Base-by-base conservation (phyloP, 768 basidiomycete species). In the Mycena indigotica region DNA sequence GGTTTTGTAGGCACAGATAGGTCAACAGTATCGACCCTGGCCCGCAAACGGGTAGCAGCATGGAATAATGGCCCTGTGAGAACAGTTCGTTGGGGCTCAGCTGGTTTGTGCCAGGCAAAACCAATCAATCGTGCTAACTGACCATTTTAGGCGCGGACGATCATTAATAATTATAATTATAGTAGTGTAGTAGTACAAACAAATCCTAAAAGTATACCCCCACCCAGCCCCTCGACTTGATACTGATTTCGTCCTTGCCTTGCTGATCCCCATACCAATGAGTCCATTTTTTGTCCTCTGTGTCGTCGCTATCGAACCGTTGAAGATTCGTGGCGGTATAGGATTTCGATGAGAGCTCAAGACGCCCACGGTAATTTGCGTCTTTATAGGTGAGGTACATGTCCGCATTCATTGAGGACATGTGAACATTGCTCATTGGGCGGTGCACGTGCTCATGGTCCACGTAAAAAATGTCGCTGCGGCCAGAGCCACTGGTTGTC, bases 321-420 rank as follows among this genome's bases (percentile, higher is more conserved):
- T 64, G 60, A 8, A 70, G 56, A 10, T 74, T 74, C 23, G 69
- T 72, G 5, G 73, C 65, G 24, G 71, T 73, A 56, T 62, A 78
- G 4, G 79, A 80, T 46, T 70, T 76, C 24, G 82, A 75, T 4
- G 72, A 60, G 28, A 86, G 56, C 28, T 77, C 68, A 46, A 84
- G 68, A 40, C 72, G 74, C 5, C 84, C 85, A 61, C 69, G 77
- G 70, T 79, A 83, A 45, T 76, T 73, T 13, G 84, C 74, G 28
- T 82, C 70, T 55, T 72, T 72, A 68, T 86, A 86, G 3, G 76
- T 83, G 48, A 87, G 69, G 69, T 84, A 81, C 67, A 85, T 66
- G 52, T 85, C 81, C 5, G 76, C 84, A 57, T 79, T 81, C 61
- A 72, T 70, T 16, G 80, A 73, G 4, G 82, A 81, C 48, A 74